Base-by-base conservation (phyloP, 1,284 basidiomycete genomes). In the Ceratobasidium sp. region DNA sequence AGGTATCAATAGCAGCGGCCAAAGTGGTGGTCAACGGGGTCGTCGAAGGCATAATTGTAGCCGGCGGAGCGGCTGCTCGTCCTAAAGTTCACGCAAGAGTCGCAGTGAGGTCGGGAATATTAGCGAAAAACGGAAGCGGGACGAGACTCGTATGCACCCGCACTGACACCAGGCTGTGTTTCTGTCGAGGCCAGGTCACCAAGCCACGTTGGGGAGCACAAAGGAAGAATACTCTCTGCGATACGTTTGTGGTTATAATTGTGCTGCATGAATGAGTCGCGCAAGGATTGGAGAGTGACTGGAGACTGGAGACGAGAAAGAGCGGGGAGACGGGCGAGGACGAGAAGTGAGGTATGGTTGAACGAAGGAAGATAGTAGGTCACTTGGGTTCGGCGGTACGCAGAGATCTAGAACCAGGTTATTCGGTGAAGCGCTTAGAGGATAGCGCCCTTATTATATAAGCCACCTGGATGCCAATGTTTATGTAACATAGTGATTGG, bases 171-270 rank as follows among this genome's bases (percentile, higher is more conserved):
- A 26, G 49, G 16, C 16, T 21, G 23, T 14, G 49, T 4, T 13
- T 8, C 38, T 13, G 63, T 67, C n/a, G n/a, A n/a, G n/a, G 13
- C n/a, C 1, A 35, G 43, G 28, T 57, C 47, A 28, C 54, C 66
- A 14, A 69, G 13, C 66, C 66, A 69, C 18, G 66, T 69, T 6
- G 66, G 66, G 7, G 32, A 43, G 58, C 55, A 69, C n/a, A 41
- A 54, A 28, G 50, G 50, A 30, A 66, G 38, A 9, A 57, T 23
- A 23, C 50, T 26, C 66, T 58, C 58, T 52, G 26, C 66, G 14
- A 69, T 21, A 32, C 66, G 66, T n/a, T 69, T n/a, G 66, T 69
- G 66, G 7, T 57, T 16, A 26, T 69, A 54, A 44, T 57, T 47
- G 50, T 38, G 66, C 46, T 47, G 66, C 66, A 69, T 69, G 38